These are phyloP conservation scores for Scopulariopsis brevicaulis DNA, from an alignment of 2,329 filamentous ascomycete genomes.

Conservation along the genomic window DNA sequence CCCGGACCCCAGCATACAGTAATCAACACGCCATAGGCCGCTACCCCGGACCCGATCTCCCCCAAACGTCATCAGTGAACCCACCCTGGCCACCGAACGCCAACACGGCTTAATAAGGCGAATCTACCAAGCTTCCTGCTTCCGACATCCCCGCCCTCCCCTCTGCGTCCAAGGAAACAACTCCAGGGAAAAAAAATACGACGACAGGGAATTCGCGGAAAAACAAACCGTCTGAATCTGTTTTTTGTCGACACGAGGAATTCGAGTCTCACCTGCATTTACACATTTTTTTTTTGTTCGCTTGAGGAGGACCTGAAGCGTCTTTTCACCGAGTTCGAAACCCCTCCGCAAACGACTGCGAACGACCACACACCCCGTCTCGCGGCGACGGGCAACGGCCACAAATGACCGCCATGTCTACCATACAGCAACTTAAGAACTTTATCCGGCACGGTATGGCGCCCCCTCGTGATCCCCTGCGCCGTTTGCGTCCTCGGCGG, in stretches of 20 bases:
- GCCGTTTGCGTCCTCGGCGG: background rate
- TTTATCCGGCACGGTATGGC: conserved; percentile 80
- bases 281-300: background rate
- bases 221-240: background rate
- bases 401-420: conserved; percentile 36
- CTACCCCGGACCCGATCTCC: background rate
- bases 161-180: background rate
- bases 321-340: background rate
- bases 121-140: background rate
- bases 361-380: background rate
- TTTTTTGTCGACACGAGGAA: background rate
- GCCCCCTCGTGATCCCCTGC: background rate
- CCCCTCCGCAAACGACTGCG: background rate
- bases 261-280: background rate
- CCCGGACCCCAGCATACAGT: background rate
- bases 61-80: background rate
- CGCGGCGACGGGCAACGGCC: background rate
- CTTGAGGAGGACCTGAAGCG: background rate
- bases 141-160: background rate
- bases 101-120: background rate
- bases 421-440: conserved; percentile 94
- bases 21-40: background rate
- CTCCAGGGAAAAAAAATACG: background rate
- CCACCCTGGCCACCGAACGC: background rate
- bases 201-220: background rate